Conservation (phyloP, 192 early-diverging fungal genomes). For the Pilaira anomala region DNA sequence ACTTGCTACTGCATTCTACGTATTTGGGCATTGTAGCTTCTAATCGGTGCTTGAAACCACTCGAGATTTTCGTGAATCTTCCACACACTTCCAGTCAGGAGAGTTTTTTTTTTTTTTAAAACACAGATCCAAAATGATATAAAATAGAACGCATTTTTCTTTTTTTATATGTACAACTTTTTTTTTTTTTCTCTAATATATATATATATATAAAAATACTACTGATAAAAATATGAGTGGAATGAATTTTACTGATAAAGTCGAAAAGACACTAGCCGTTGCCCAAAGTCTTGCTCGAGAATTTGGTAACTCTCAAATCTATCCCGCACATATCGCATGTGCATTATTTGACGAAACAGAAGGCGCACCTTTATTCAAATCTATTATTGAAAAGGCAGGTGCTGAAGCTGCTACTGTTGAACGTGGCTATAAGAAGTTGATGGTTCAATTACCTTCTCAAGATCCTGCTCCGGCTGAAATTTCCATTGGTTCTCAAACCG, state of each 20-base stretch:
- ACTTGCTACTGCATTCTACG: no score
- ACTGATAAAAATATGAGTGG: slow-evolving; percentile 43
- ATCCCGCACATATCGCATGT: slow-evolving; percentile 78
- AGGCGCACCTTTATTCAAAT: slow-evolving; percentile 69
- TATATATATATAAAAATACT: neutral
- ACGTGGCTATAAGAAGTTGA: slow-evolving; percentile 71
- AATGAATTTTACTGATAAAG: slow-evolving; percentile 85
- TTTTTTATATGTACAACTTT: neutral
- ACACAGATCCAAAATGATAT: no score
- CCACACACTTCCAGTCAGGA: no score
- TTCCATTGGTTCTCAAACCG: slow-evolving; percentile 56
- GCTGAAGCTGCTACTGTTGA: slow-evolving; percentile 73
- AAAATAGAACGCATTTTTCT: neutral
- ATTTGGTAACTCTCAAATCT: slow-evolving; percentile 68
- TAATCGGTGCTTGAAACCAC: no score
- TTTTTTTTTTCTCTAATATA: neutral
- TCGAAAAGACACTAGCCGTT: slow-evolving; percentile 60
- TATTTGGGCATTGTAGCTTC: no score
- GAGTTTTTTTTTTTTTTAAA: no score
- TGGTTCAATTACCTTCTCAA: slow-evolving; percentile 82
- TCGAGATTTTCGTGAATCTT: no score
- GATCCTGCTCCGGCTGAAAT: slow-evolving; percentile 79
- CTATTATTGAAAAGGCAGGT: slow-evolving; percentile 79
- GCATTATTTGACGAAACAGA: slow-evolving; percentile 83
- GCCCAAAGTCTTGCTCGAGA: slow-evolving; percentile 72